phyloP scores from a whole-genome alignment of 108 stramenopile species.

The Cyclotella atomus region DNA sequence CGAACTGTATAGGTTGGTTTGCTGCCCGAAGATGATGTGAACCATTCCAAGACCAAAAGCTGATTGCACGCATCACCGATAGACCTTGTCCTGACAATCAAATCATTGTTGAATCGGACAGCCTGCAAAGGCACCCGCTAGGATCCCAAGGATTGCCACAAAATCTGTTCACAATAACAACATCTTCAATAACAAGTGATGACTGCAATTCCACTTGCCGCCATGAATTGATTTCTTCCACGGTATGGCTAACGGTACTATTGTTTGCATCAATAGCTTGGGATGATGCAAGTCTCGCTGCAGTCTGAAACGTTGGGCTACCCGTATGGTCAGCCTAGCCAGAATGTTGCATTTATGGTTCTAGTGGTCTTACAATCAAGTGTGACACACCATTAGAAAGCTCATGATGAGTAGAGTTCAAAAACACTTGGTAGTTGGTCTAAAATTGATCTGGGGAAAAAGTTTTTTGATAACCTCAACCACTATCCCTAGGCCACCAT shows the following conservation, averaged over 20 bases:
- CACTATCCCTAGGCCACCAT: too few relatives aligned
- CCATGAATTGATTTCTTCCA: not conserved
- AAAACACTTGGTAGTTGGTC: too few relatives aligned
- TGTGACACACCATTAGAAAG: too few relatives aligned
- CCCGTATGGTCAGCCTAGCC: too few relatives aligned
- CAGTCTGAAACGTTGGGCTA: not conserved
- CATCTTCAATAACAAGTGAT: not conserved
- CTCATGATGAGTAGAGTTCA: too few relatives aligned
- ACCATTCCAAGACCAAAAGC: too few relatives aligned
- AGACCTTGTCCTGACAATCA: not conserved
- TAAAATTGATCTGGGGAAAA: too few relatives aligned
- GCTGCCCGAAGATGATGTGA: too few relatives aligned
- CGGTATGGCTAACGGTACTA: not conserved
- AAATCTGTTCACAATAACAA: slow-evolving; percentile 5
- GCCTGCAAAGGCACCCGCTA: not conserved
- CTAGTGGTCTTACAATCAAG: too few relatives aligned
- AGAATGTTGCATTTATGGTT: too few relatives aligned
- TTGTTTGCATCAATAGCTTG: not conserved
- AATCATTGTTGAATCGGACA: slow-evolving; percentile 1
- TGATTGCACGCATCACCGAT: not conserved
- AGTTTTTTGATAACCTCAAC: too few relatives aligned
- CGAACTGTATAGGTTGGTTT: too few relatives aligned
- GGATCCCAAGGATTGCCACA: not conserved
- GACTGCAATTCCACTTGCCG: not conserved
- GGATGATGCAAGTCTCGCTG: not conserved